Evolutionary conservation across 2,329 filamentous ascomycete species (phyloP), one percentile per base, ranked within the genome.

Genomic region (Dendryphion nanum): DNA sequence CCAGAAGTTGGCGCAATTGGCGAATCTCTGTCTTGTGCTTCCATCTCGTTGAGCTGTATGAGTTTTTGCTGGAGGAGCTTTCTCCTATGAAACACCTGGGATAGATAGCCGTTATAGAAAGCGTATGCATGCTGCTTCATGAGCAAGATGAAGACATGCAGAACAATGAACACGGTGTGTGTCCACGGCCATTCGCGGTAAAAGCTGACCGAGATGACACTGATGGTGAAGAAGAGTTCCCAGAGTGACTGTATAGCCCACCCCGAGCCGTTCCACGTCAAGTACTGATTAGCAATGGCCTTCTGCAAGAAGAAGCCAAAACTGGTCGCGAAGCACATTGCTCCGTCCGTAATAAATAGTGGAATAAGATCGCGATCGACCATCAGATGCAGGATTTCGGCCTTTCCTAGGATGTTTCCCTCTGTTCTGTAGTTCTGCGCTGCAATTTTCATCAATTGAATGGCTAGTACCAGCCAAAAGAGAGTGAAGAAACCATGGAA

Each of bases 121-220:
- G 83, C 76, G 55, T 87, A 89, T 14, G 82, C 85, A 59, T 89
- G 86, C 64, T 89, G 85, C 69, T 91, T 91, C 86, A 90, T 90
- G 17, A 90, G 60, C 74, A 89, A 84, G 5, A 85, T 79, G 38
- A 90, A 68, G 12, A 81, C 81, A 56, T 90, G 85, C 14, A 90
- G 69, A 7, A 86, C 81, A 35, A 87, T 85, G 61, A 86, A 89
- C 14, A 89, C 82, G 2, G 84, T 87, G 54, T 89, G 86, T 12
- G 86, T 87, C 86, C 86, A 90, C 1, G 85, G 83, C 86, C 86
- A 91, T 35, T 88, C 79, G 4, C 85, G 76, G 55, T 81, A 75
- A 34, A 85, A 74, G 0, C 85, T 83, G 69, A 85, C 79, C 35
- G 75, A 77, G 4, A 89, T 69, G 3, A 84, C 76, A 6, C 71